Conservation (phyloP, 306 rosid species). For the Begonia fuchsioides region DNA sequence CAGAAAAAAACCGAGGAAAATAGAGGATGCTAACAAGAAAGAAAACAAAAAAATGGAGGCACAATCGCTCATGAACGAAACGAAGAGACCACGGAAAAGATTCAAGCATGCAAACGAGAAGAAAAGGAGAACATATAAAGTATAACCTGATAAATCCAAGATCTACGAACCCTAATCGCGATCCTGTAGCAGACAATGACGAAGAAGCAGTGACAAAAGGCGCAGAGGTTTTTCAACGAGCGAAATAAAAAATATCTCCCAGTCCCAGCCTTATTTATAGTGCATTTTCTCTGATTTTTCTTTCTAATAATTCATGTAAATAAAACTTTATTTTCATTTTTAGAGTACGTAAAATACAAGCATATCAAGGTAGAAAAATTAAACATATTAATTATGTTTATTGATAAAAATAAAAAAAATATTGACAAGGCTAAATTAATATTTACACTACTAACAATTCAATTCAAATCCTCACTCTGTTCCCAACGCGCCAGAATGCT, state of each 20-base stretch:
- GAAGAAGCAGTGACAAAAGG: slow-evolving; percentile 2
- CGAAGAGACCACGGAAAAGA: slow-evolving; percentile 3
- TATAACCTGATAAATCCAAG: slow-evolving; percentile 21
- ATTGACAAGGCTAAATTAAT: no score
- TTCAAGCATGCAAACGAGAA: slow-evolving; percentile 13
- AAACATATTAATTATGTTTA: no score
- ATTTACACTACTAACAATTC: no score
- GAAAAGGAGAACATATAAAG: no score
- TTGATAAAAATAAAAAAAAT: no score
- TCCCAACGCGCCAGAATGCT: no score
- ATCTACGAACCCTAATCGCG: slow-evolving; percentile 46
- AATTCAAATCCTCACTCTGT: no score
- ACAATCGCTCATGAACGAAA: slow-evolving; percentile 1
- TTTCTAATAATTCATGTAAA: no score
- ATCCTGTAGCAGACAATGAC: neutral
- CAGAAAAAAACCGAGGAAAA: neutral
- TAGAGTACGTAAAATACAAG: no score
- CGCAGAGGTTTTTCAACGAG: slow-evolving; percentile 22
- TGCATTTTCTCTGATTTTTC: neutral
- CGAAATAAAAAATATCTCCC: slow-evolving; percentile 32
- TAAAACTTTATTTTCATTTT: no score
- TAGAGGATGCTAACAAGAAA: neutral
- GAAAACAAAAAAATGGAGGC: neutral
- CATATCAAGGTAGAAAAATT: no score
- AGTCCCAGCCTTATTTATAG: neutral